These are phyloP conservation scores for Angomonas deanei DNA, from an alignment of 208 protist species.

Conservation along the genomic window DNA sequence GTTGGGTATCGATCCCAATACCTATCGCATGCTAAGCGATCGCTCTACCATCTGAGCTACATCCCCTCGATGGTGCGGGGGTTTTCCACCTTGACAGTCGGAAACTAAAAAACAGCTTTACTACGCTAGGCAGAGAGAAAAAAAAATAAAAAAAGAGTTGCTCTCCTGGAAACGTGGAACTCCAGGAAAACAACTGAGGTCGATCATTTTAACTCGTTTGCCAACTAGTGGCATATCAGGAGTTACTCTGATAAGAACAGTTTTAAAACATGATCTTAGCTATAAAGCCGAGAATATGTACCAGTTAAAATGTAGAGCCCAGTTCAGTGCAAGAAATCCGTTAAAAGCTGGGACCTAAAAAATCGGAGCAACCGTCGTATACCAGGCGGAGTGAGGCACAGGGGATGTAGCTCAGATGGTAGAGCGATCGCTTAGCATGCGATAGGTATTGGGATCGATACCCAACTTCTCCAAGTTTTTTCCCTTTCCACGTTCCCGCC, in stretches of 20 bases:
- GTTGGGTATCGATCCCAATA: conserved; percentile 93
- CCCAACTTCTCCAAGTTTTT: conserved; percentile 82
- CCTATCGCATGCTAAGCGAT: conserved; percentile 91
- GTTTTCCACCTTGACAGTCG: not conserved
- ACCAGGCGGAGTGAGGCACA: too few species aligned
- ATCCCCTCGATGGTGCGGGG: conserved; percentile 46
- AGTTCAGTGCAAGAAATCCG: too few species aligned
- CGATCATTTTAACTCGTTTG: conserved; percentile 31
- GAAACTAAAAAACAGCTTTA: too few species aligned
- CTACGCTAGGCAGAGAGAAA: conserved; percentile 1
- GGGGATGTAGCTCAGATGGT: conserved; percentile 92
- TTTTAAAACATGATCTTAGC: conserved; percentile 80
- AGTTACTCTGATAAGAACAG: conserved; percentile 79
- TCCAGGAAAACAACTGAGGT: conserved; percentile 30
- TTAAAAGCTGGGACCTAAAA: too few species aligned
- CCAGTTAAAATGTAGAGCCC: too few species aligned
- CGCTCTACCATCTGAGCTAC: conserved; percentile 93
- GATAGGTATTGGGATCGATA: conserved; percentile 92
- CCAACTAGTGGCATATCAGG: conserved; percentile 43
- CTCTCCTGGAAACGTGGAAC: conserved; percentile 42
- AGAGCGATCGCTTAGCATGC: conserved; percentile 92
- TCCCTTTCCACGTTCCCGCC: too few species aligned
- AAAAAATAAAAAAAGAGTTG: conserved; percentile 12
- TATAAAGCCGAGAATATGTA: conserved; percentile 74
- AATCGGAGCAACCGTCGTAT: too few species aligned